Evolutionary conservation across 345 rosid genomes (phyloP).

Genomic region (Citrus inodora): DNA sequence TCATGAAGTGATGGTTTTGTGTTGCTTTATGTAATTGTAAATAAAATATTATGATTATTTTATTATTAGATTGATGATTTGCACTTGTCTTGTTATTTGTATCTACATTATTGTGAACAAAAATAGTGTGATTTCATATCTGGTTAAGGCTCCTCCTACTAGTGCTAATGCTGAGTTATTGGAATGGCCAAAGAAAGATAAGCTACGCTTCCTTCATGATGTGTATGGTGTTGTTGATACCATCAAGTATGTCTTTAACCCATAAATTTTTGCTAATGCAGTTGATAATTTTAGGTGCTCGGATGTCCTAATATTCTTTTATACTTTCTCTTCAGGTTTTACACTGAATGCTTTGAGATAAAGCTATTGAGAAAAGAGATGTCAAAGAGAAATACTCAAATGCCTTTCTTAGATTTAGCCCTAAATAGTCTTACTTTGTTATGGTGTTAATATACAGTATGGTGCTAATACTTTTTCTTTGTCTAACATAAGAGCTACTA

Average conservation of each 20-base stretch:
- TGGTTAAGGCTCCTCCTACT: slow-evolving; percentile 49
- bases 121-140: not conserved
- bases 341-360: slow-evolving; percentile 90
- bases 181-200: slow-evolving; percentile 90
- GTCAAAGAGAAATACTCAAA: slow-evolving; percentile 84
- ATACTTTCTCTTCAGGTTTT: slow-evolving; percentile 51
- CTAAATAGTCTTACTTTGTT: slow-evolving; percentile 66
- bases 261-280: not conserved
- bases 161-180: slow-evolving; percentile 48
- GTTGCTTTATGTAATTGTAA: no score
- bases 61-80: no score
- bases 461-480: not conserved
- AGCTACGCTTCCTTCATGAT: slow-evolving; percentile 23
- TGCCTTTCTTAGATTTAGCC: slow-evolving; percentile 89
- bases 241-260: slow-evolving; percentile 44
- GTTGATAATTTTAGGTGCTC: slow-evolving; percentile 20
- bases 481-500: no score
- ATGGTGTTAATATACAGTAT: slow-evolving; percentile 92
- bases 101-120: no score
- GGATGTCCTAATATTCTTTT: slow-evolving; percentile 5
- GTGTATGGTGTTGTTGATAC: slow-evolving; percentile 82
- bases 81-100: no score
- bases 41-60: no score
- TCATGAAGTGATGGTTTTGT: no score
- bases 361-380: slow-evolving; percentile 81